Evolutionary conservation across 1,284 basidiomycete species (phyloP), one percentile per base, ranked within the genome.

Genomic region (Ustilago bromivora): DNA sequence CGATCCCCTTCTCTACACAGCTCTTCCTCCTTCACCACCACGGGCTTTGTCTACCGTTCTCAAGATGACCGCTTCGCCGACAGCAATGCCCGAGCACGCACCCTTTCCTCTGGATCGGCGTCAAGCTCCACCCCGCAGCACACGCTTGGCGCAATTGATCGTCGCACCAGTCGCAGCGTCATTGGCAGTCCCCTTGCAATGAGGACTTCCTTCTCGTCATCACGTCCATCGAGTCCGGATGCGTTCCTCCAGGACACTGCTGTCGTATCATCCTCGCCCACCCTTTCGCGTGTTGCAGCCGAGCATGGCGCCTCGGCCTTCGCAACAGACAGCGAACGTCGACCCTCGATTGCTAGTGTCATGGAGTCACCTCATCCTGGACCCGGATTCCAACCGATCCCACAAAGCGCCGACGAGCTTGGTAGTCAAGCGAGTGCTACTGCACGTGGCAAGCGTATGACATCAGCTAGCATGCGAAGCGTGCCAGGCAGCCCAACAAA

Each of bases 1-100:
- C 65, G 61, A 6, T 69, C 63, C 2, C 71, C 71, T n/a, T 69
- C 65, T 4, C 34, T 63, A 19, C 60, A 67, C 17, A 66, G 71
- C 66, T 56, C 66, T 6, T 66, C 71, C 7, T 62, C 62, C n/a
- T 62, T 62, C 36, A 51, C 66, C 17, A 41, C 40, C 51, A 35
- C 66, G 0, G 53, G 35, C 32, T 63, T 43, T 38, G 43, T 49
- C 2, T 58, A 58, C 17, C 58, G 71, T 41, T 51, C 53, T 12
- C 34, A 52, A 32, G 61, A 73, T 31, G 65, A 67, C 23, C 57
- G 55, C 15, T n/a, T 32, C 23, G 23, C 38, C 4, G 43, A 51
- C 28, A 10, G 19, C 17, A 40, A 57, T 11, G 36, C 35, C 12
- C 56, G 69, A 17, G 40, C 17, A 2, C 62, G 58, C 7, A 61